Conservation (phyloP, 2,329 filamentous ascomycete genomes). For the Lachnellula hyalina region DNA sequence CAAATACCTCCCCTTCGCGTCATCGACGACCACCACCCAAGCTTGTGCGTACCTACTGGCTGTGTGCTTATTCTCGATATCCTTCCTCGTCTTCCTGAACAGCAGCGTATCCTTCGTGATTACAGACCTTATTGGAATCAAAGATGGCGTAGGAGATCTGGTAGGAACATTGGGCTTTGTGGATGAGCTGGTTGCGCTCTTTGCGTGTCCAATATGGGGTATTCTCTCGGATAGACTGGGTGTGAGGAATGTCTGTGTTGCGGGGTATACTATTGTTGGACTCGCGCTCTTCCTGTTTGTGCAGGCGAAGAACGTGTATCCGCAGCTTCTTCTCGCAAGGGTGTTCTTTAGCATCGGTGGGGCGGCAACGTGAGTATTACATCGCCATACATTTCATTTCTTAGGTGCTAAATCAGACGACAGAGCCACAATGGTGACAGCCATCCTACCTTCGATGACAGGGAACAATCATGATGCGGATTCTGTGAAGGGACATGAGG, state of each 20-base stretch:
- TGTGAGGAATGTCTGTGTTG: slow-evolving; percentile 65
- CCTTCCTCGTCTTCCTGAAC: slow-evolving; percentile 86
- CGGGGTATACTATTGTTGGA: slow-evolving; percentile 79
- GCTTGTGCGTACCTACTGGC: slow-evolving; percentile 73
- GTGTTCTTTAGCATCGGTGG: slow-evolving; percentile 87
- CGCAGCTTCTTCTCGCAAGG: slow-evolving; percentile 77
- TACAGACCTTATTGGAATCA: slow-evolving; percentile 73
- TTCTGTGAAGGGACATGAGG: slow-evolving; percentile 18
- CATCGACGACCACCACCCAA: slow-evolving; percentile 54
- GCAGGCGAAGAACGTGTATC: slow-evolving; percentile 81
- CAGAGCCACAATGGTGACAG: slow-evolving; percentile 91
- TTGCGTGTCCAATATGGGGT: slow-evolving; percentile 78
- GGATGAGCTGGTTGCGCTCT: slow-evolving; percentile 74
- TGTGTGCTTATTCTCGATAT: slow-evolving; percentile 81
- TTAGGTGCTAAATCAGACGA: slow-evolving; percentile 2
- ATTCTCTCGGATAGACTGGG: slow-evolving; percentile 71
- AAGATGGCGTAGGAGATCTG: slow-evolving; percentile 68
- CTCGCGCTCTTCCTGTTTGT: slow-evolving; percentile 74
- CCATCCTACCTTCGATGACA: slow-evolving; percentile 72
- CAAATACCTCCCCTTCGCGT: slow-evolving; percentile 47
- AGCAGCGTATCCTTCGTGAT: slow-evolving; percentile 79
- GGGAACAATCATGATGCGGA: slow-evolving; percentile 34
- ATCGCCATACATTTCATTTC: slow-evolving; percentile 1
- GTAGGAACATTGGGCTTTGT: slow-evolving; percentile 82
- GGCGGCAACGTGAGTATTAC: slow-evolving; percentile 66